Base-by-base conservation (phyloP, 306 rosid species). In the Dalbergia cultrata region DNA sequence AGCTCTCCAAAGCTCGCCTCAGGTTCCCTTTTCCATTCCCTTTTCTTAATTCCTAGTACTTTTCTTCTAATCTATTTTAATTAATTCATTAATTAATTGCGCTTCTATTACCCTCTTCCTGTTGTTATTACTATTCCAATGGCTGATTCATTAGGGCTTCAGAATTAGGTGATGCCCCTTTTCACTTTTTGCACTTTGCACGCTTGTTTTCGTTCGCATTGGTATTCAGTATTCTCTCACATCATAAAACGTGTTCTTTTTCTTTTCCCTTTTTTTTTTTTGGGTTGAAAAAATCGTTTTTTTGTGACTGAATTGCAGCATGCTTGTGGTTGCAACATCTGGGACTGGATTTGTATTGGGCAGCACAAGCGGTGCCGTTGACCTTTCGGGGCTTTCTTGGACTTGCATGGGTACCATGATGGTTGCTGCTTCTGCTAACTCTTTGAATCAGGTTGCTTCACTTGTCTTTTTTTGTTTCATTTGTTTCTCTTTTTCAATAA, bases 381-480 rank as follows among this genome's bases (percentile, higher is more conserved):
- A 95, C 80, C 68, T 91, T 13, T 19, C 89, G 0, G 88, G 89
- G 17, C 96, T 95, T 80, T 91, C 93, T 64, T 90, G 85, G 82
- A 95, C 99, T 77, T 95, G 99, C 76, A 75, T 90, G 43, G 99
- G 99, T 57, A 95, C 99, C 64, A 95, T 95, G 99, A 90, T 93
- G 99, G 97, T 95, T 87, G 96, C 99, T 50, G 97, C 98, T 64
- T 93, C 98, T 71, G 99, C 98, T 49, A 95, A 80, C 77, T 84
- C 99, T 44, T 88, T 95, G 81, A 95, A 95, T 85, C 98, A 95
- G 99, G 99, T 92, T 74, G 58, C 61, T 80, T 79, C 70, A 33
- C 31, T 75, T 39, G 33, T 18, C 7, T 67, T 17, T 37, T 6
- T 49, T 9, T 4, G 41, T 13, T 9, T 61, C n/a, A 12, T 12